Evolutionary conservation across 2,329 filamentous ascomycete genomes (phyloP), one percentile per base, ranked within the genome.

Genomic region (Penicillium paneum): DNA sequence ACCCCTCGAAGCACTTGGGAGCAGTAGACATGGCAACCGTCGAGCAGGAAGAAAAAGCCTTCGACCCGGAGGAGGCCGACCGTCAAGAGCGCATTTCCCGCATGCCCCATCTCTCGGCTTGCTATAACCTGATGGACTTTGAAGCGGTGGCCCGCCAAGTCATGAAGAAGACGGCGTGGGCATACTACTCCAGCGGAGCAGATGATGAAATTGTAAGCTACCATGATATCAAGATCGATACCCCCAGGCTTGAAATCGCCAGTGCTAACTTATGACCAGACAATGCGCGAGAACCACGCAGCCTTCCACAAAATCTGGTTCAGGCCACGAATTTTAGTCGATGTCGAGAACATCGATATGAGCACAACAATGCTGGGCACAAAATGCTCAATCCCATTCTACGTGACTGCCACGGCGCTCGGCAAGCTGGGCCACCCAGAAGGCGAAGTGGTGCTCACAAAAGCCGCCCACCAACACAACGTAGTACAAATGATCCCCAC

Each of bases 281-380:
- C 94, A 0, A 81, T 97, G 80, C 86, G 93, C 61, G 93, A 97
- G 76, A 99, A 99, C 77, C 93, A 97, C 77, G 85, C 83, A 42
- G 94, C 94, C 42, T 99, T 91, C 78, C 94, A 99, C 78, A 92
- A 95, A 71, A 95, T 97, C 75, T 89, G 94, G 93, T 97, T 99
- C 79, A 86, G 94, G 21, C 94, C 94, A 3, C 87, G 86, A 60
- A 79, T 99, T 52, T 85, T 99, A 52, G 85, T 96, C 49, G 88
- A 99, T 68, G 94, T 99, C 34, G 89, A 92, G 71, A 82, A 89
- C 21, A 83, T 99, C 57, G 90, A 97, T 72, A 85, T 89, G 70
- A 85, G 84, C 34, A 97, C 92, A 24, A 96, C 89, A 2, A 97
- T 99, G 93, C 87, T 99, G 17, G 93, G 92, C 61, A 87, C 87